phyloP scores from a whole-genome alignment of 2,329 filamentous ascomycete species.

The Cercospora nicotianae region DNA sequence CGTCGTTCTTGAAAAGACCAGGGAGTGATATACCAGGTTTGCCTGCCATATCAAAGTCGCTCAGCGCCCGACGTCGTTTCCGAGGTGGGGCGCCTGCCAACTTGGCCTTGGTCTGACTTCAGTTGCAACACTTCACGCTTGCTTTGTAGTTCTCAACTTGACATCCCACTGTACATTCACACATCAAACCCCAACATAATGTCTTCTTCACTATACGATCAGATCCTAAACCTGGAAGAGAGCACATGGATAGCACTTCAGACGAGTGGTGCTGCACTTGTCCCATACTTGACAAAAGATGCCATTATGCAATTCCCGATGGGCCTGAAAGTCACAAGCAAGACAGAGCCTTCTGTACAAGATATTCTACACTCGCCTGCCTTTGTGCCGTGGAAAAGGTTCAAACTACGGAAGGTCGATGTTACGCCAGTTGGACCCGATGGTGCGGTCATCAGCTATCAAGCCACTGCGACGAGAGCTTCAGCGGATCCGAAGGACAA shows the following conservation, averaged over 20 bases:
- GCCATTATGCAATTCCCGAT: conserved; percentile 32
- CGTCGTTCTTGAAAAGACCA: neutral
- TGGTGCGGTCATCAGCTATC: conserved; percentile 34
- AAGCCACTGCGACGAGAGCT: conserved; percentile 30
- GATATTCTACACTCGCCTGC: conserved; percentile 33
- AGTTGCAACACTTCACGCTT: neutral
- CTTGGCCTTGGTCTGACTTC: conserved; percentile 1
- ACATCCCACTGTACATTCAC: neutral
- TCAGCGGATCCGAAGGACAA: conserved; percentile 23
- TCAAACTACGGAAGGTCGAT: conserved; percentile 32
- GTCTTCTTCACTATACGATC: conserved; percentile 21
- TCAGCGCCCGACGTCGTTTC: neutral
- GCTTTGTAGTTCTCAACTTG: neutral
- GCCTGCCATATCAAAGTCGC: conserved; percentile 5
- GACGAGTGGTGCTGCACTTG: conserved; percentile 27
- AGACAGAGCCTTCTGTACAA: conserved; percentile 30
- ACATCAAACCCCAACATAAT: neutral
- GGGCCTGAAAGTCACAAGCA: conserved; percentile 33
- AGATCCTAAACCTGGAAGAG: conserved; percentile 33
- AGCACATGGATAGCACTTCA: conserved; percentile 35
- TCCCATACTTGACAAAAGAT: conserved; percentile 33
- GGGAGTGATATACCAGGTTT: neutral
- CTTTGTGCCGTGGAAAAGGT: conserved; percentile 36
- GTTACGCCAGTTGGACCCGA: conserved; percentile 31
- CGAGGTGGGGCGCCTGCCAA: conserved; percentile 1